These are phyloP conservation scores for Trichoderma brevicompactum DNA, from an alignment of 2,329 filamentous ascomycete genomes.

Conservation along the genomic window DNA sequence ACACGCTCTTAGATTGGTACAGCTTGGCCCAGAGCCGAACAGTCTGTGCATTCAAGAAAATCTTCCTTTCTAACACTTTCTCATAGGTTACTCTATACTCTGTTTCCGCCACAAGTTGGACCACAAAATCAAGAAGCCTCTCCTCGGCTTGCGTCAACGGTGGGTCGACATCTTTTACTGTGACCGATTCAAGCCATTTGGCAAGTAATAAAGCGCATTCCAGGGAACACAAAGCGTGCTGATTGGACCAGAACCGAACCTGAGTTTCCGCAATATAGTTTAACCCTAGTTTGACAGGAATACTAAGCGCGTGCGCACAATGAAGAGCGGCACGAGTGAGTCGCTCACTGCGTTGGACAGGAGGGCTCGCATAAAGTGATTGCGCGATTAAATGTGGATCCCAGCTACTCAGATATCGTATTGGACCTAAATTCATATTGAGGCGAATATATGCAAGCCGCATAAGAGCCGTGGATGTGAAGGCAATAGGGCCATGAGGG, in stretches of 20 bases:
- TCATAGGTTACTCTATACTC: background rate
- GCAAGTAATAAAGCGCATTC: background rate
- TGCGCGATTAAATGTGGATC: background rate
- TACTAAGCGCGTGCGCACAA: background rate
- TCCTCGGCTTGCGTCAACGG: conserved; percentile 3
- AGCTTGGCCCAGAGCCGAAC: background rate
- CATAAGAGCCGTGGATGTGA: conserved; percentile 8
- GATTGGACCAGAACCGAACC: conserved; percentile 3
- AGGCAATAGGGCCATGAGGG: conserved; percentile 9
- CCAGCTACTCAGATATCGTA: conserved; percentile 5
- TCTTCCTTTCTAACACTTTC: background rate
- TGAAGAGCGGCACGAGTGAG: background rate
- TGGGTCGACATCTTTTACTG: background rate
- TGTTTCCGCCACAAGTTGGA: background rate
- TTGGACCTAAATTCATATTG: conserved; percentile 1
- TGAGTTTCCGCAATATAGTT: conserved; percentile 4
- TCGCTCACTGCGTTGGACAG: conserved; percentile 2
- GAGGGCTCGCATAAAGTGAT: background rate
- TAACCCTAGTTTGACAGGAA: background rate
- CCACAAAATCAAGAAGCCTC: conserved; percentile 1
- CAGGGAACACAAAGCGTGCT: conserved; percentile 6
- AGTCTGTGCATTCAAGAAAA: background rate
- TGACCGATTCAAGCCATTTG: background rate
- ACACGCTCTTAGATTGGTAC: background rate
- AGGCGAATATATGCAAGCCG: conserved; percentile 1